Evolutionary conservation across 176 grass and related monocot genomes (phyloP).

Genomic region (Rhynchospora pubera): DNA sequence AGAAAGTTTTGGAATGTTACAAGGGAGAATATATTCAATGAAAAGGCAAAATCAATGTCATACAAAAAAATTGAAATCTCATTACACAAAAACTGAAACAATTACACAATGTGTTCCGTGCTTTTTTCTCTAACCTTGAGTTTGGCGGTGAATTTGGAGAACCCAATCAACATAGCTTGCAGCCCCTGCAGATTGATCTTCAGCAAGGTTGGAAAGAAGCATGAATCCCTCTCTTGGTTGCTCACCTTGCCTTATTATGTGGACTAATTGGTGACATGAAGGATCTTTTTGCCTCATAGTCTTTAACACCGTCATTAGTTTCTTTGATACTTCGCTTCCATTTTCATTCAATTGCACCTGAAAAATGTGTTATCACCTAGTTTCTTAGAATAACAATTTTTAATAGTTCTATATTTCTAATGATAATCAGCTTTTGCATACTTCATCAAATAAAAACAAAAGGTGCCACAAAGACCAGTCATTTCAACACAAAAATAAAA

Average conservation of each 20-base stretch:
- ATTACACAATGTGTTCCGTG: background rate
- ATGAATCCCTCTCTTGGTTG: slow-evolving; percentile 86
- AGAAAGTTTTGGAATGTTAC: background rate
- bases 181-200: slow-evolving; percentile 74
- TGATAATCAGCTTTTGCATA: background rate
- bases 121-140: slow-evolving; percentile 44
- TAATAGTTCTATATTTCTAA: too few relatives aligned
- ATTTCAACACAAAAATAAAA: background rate
- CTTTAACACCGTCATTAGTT: slow-evolving; percentile 43
- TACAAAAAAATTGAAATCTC: slow-evolving; percentile 4
- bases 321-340: slow-evolving; percentile 49
- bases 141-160: slow-evolving; percentile 81
- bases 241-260: slow-evolving; percentile 77
- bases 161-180: slow-evolving; percentile 84
- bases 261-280: slow-evolving; percentile 59
- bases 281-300: slow-evolving; percentile 49
- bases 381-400: background rate
- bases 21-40: background rate
- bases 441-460: background rate
- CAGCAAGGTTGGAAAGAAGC: slow-evolving; percentile 72
- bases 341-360: slow-evolving; percentile 53
- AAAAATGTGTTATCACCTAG: background rate
- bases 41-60: slow-evolving; percentile 4
- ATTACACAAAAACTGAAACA: slow-evolving; percentile 13
- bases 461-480: background rate